Percentiles rank a stretch among this genome's conserved stretches.
Conservation (phyloP, 116 monocot genomes). For the Iris pallida region DNA sequence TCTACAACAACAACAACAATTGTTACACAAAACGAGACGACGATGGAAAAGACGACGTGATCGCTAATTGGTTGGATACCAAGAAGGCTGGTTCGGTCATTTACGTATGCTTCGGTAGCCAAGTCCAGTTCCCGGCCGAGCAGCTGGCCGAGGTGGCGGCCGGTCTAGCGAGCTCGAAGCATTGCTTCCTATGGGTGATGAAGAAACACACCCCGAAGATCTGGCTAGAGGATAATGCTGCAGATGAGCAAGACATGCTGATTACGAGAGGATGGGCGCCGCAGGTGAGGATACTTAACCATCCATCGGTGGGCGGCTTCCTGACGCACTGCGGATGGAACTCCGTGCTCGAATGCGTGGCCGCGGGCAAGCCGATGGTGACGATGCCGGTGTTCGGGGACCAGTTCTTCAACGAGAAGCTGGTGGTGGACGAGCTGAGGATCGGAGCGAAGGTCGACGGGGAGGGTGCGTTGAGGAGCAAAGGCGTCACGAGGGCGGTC, state of each 20-base stretch:
- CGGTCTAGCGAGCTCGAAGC: conserved; percentile 2
- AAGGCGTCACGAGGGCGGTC: conserved; percentile 19
- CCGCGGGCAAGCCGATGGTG: conserved; percentile 42
- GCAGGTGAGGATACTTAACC: conserved; percentile 28
- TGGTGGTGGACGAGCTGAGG: conserved; percentile 28
- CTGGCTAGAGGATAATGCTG: neutral
- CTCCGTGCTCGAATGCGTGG: conserved; percentile 33
- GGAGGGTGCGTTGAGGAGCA: conserved; percentile 10
- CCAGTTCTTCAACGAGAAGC: conserved; percentile 40
- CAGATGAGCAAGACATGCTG: neutral
- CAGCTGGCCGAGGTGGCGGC: conserved; percentile 6
- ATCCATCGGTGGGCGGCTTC: conserved; percentile 36
- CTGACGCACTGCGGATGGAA: conserved; percentile 69
- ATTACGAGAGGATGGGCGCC: conserved; percentile 42
- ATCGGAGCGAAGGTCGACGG: conserved; percentile 27
- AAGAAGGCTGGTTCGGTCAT: conserved; percentile 11
- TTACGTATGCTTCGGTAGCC: conserved; percentile 17
- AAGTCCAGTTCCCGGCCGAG: neutral
- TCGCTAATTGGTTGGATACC: conserved; percentile 5
- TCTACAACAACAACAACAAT: neutral
- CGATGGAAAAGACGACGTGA: neutral
- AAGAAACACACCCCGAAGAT: neutral
- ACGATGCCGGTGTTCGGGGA: conserved; percentile 40
- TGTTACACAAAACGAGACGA: neutral
- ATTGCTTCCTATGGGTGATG: conserved; percentile 14